Base-by-base conservation (phyloP, 345 rosid genomes). In the Pugionium cornutum region DNA sequence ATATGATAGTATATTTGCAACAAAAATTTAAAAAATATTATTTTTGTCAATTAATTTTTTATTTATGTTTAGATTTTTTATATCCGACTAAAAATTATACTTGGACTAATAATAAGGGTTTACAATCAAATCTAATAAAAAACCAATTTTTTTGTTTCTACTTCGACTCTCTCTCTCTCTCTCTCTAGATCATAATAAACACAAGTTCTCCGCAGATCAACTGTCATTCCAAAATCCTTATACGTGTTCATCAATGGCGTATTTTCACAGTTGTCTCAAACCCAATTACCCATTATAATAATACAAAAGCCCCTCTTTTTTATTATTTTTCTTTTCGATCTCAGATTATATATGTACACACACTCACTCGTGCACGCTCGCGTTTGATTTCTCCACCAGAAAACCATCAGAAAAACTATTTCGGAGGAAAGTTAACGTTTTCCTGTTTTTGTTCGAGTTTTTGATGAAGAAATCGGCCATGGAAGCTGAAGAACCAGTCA, bases 171-270 rank as follows among this genome's bases (percentile, higher is more conserved):
- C 66, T 46, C 53, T 44, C 66, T 46, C 53, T 44, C 40, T 30
- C 64, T 58, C 27, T 58, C 29, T 46, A 5, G 30, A 52, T 52
- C 32, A 47, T 61, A 9, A 5, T 6, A 62, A 26, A 18, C 55
- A 62, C 66, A 50, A 27, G 56, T 36, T 27, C 30, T 30, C 3
- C 9, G 32, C 63, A 45, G 63, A 66, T 55, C 53, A 66, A 55
- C 55, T 66, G 62, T 55, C 43, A 9, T 3, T 31, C 28, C 9
- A n/a, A 32, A 32, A 11, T 41, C 41, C 59, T 11, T 27, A 6
- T 45, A 73, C 68, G 68, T 60, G 62, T 67, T 61, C 77, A 67
- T 61, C 58, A 67, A 67, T 74, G 73, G 45, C 68, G 9, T 53
- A 25, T 5, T 53, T 33, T 66, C 45, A n/a, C 73, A 18, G 18